phyloP scores from a whole-genome alignment of 2,329 filamentous ascomycete genomes.

The Penicillium polonicum region DNA sequence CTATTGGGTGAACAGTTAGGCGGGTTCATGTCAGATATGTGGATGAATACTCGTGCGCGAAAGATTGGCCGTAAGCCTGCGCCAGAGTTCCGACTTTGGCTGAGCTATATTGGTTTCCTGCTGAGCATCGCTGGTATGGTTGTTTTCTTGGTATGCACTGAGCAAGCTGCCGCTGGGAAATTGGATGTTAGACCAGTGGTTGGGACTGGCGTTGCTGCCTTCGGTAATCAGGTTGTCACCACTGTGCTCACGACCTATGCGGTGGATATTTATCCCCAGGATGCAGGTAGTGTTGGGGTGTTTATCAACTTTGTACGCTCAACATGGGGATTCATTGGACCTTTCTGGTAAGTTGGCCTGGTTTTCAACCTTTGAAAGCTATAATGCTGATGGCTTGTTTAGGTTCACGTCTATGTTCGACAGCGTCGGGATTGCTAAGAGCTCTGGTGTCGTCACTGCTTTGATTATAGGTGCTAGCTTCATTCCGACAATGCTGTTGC shows the following conservation, averaged over 20 bases:
- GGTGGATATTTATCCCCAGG: constrained; percentile 57
- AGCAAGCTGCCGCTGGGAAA: constrained; percentile 43
- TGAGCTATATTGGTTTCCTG: constrained; percentile 55
- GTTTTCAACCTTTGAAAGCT: background rate
- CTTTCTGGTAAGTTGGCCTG: constrained; percentile 37
- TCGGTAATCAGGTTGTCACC: constrained; percentile 62
- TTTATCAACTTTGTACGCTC: constrained; percentile 58
- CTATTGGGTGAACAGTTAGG: constrained; percentile 60
- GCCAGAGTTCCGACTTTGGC: constrained; percentile 58
- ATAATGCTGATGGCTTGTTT: background rate
- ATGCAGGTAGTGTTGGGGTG: constrained; percentile 57
- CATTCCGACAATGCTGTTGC: constrained; percentile 28
- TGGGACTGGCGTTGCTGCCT: constrained; percentile 53
- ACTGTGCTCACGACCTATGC: constrained; percentile 61
- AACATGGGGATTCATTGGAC: constrained; percentile 37
- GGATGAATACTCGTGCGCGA: constrained; percentile 50
- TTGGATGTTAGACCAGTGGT: constrained; percentile 59
- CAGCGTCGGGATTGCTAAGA: constrained; percentile 30
- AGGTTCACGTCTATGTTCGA: constrained; percentile 30
- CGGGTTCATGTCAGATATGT: constrained; percentile 55
- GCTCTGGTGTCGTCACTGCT: constrained; percentile 28
- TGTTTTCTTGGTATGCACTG: constrained; percentile 56
- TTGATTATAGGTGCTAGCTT: constrained; percentile 32
- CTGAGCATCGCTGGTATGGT: constrained; percentile 55
- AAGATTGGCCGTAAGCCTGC: constrained; percentile 39